Evolutionary conservation across 441 rosid genomes (phyloP), one percentile per base, ranked within the genome.

Genomic region (Arabidopsis hybrid): DNA sequence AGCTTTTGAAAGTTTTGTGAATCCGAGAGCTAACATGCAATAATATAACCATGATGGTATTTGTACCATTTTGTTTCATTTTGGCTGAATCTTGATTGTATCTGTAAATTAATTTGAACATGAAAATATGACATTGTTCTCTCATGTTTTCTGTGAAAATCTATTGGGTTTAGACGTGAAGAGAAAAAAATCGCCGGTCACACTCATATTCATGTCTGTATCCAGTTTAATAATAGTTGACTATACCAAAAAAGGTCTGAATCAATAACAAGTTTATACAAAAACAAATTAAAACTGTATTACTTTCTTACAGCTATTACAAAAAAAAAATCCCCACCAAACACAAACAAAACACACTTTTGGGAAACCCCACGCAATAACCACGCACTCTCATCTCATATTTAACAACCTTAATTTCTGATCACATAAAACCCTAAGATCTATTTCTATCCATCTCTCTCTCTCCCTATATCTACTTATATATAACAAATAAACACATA

Each of bases 321-420:
- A 32, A 8, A 66, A 39, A 49, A 10, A 46, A 53, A 21, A 21
- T 35, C 51, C 74, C 34, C 69, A 69, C 74, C 58, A 47, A 67
- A 55, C 74, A 53, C 69, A 75, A 69, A 68, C 69, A 75, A 63
- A 69, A 76, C 71, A 76, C 71, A 76, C 74, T 62, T 69, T 47
- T 63, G 60, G 59, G 38, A 63, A 76, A 70, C 66, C 79, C 75
- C 79, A 76, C 79, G 79, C 75, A 75, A 55, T 43, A 56, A 31
- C 74, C 75, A 76, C 79, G 75, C 60, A 69, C 75, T 62, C 39
- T 63, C 26, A 29, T 63, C 71, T 21, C 26, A 57, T 69, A 63
- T 69, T 63, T 61, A 53, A 42, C 5, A 45, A 63, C 65, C 74
- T 62, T 69, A 45, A 75, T 69, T 13, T 17, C 47, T 69, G 9